These are phyloP conservation scores for Phoenix roebelenii DNA, from an alignment of 176 grass and related monocot genomes.

Conservation along the genomic window DNA sequence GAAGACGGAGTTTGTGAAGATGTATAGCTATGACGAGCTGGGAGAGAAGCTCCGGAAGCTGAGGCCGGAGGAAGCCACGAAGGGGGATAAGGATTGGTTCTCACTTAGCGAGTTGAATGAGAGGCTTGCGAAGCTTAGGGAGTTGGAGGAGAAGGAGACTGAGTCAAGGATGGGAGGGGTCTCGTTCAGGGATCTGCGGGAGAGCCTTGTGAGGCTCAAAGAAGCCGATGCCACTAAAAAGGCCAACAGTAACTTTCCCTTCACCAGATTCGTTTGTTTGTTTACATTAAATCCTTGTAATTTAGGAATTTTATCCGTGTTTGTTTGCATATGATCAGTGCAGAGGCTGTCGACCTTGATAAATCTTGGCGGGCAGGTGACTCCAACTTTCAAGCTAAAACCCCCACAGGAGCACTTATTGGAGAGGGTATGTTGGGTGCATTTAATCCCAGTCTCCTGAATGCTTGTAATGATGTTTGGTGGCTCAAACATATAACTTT, in stretches of 20 bases:
- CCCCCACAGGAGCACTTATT: slow-evolving; percentile 73
- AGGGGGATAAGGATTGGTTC: slow-evolving; percentile 49
- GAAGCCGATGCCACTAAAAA: slow-evolving; percentile 1
- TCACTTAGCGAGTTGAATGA: slow-evolving; percentile 61
- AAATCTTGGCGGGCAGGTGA: slow-evolving; percentile 26
- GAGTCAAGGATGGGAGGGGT: neutral
- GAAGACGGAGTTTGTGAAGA: slow-evolving; percentile 23
- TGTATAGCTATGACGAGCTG: slow-evolving; percentile 46
- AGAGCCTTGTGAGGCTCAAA: neutral
- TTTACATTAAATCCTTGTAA: neutral
- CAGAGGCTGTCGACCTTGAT: slow-evolving; percentile 7
- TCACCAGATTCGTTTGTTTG: too few relatives aligned
- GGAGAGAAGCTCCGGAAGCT: slow-evolving; percentile 50
- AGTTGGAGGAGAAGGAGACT: slow-evolving; percentile 35
- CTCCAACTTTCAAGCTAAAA: slow-evolving; percentile 32
- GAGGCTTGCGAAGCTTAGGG: slow-evolving; percentile 50
- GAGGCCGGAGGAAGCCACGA: slow-evolving; percentile 35
- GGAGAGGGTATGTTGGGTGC: slow-evolving; percentile 46
- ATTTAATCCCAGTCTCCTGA: neutral
- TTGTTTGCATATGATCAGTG: slow-evolving; percentile 27
- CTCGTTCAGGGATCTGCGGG: neutral
- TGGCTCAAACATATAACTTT: neutral
- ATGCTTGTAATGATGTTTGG: neutral
- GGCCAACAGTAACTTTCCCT: neutral
- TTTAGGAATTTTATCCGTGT: neutral